Base-by-base conservation (phyloP, 2,329 filamentous ascomycete species). In the Coniochaeta ligniaria region DNA sequence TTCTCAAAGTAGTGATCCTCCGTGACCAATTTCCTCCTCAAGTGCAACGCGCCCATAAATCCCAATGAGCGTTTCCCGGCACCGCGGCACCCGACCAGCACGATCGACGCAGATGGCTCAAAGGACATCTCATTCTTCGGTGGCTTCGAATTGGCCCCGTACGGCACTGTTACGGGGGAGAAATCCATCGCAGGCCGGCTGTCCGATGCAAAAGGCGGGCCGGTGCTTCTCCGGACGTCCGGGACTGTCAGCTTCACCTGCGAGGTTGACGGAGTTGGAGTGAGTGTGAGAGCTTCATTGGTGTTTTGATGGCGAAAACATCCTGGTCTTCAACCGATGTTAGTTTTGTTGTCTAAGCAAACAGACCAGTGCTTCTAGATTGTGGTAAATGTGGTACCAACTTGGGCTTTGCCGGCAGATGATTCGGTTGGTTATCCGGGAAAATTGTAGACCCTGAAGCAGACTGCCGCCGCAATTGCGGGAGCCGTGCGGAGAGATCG, bases 51-150 rank as follows among this genome's bases (percentile, higher is more conserved):
- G 16, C 87, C 86, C 63, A 92, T 89, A 63, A 92, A 86, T 9
- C 86, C 89, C 28, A 92, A 76, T 20, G 87, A 89, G 43, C 86
- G 85, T 71, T 91, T 91, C 9, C 89, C 89, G 7, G 86, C 86
- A 20, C 89, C 88, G 36, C 86, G 83, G 62, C 89, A 86, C 26
- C 89, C 89, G 28, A 91, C 82, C 50, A 92, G 76, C 24, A 91
- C 84, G 59, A 92, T 84, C 1, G 88, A 89, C 11, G 87, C 84
- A 72, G 88, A 81, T 1, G 78, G 71, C 20, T 80, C 75, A 67
- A 88, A 89, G 61, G 72, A 61, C 59, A 75, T 73, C 63, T 70
- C 67, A 62, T 78, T 78, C 47, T 70, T 71, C 24, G 72, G 69
- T 28, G 68, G 72, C 31, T 66, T 59, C 64, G 67, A 68, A 60